These are phyloP conservation scores for Vicia villosa DNA, from an alignment of 306 rosid genomes.

Conservation along the genomic window DNA sequence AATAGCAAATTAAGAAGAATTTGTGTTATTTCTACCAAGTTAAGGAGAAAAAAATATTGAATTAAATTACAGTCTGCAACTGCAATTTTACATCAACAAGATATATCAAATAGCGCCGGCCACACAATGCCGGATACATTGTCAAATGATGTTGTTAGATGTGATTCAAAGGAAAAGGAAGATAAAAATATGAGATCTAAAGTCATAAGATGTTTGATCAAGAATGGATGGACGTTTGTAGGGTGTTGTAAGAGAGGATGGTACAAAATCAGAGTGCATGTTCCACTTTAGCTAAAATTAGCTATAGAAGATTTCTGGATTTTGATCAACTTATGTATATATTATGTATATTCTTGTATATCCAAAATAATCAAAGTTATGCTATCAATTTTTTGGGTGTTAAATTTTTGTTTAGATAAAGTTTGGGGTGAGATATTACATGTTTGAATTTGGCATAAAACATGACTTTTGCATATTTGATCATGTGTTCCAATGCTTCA, in stretches of 20 bases:
- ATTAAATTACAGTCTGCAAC: neutral
- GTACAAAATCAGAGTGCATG: conserved; percentile 41
- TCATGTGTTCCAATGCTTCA: neutral
- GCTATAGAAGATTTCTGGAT: neutral
- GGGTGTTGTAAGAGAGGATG: conserved; percentile 42
- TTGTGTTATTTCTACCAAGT: neutral
- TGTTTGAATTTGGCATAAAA: no score
- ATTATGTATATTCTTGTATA: no score
- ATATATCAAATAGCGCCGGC: neutral
- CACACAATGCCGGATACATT: neutral
- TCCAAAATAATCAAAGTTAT: no score
- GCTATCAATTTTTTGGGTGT: no score
- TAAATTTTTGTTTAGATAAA: no score
- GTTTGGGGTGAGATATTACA: neutral
- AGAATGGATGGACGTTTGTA: conserved; percentile 32
- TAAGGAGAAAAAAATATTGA: neutral
- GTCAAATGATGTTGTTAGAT: neutral
- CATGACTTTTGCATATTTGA: no score
- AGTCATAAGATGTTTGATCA: neutral
- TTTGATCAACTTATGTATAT: neutral
- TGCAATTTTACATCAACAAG: no score
- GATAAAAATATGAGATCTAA: neutral
- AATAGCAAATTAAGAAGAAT: neutral
- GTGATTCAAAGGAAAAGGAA: neutral
- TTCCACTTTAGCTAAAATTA: neutral